phyloP scores from a whole-genome alignment of 2,329 filamentous ascomycete species.

The Aspergillus flavus region DNA sequence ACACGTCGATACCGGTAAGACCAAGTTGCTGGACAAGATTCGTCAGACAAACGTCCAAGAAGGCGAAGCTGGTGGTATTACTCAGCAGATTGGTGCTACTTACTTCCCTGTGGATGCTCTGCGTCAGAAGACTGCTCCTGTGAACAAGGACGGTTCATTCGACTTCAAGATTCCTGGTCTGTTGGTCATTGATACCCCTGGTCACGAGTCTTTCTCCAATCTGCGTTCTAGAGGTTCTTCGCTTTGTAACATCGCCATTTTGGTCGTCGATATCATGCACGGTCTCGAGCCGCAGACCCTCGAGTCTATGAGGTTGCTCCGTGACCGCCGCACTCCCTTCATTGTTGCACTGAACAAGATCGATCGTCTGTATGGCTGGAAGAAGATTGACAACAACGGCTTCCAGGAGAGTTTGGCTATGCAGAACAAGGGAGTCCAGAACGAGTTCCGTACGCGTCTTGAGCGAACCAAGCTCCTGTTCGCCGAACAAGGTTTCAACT shows the following conservation, averaged over 20 bases:
- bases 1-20: conserved; percentile 99
- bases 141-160: conserved; percentile 87
- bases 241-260: conserved; percentile 97
- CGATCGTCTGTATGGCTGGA: conserved; percentile 98
- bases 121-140: conserved; percentile 85
- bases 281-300: conserved; percentile 95
- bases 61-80: conserved; percentile 98
- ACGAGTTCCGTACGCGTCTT: conserved; percentile 89
- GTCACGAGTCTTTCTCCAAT: conserved; percentile 99
- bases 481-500: conserved; percentile 95
- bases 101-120: conserved; percentile 98
- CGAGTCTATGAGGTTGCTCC: conserved; percentile 92
- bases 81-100: conserved; percentile 98
- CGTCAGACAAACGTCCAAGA: conserved; percentile 98
- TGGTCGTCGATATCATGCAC: conserved; percentile 99
- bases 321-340: conserved; percentile 94
- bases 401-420: conserved; percentile 89
- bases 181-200: conserved; percentile 94
- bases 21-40: conserved; percentile 98
- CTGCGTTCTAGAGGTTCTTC: conserved; percentile 94
- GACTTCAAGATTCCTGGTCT: conserved; percentile 98
- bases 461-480: conserved; percentile 92
- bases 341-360: conserved; percentile 99
- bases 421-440: conserved; percentile 90
- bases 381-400: conserved; percentile 97